A percentile compares a stretch with the other conserved stretches of the same genome.
These are phyloP conservation scores for Cyphellophora attinorum DNA, from an alignment of 2,329 filamentous ascomycete species.

Conservation along the genomic window DNA sequence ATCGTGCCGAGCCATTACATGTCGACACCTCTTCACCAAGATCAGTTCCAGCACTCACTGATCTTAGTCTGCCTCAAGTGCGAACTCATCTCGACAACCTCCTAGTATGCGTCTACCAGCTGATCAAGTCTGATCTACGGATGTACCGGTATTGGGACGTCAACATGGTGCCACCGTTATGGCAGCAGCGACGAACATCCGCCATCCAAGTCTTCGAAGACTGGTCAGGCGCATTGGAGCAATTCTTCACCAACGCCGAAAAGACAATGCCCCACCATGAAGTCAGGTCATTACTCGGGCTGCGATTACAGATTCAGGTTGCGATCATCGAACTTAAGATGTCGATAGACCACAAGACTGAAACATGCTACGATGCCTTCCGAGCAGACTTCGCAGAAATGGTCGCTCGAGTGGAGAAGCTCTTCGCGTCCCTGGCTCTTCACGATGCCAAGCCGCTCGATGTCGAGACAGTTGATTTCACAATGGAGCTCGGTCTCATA, in stretches of 20 bases:
- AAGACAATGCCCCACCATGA: conserved; percentile 8
- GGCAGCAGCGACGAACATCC: conserved; percentile 12
- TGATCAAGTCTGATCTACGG: conserved; percentile 17
- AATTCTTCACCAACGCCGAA: conserved; percentile 11
- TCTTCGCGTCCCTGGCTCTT: conserved; percentile 14
- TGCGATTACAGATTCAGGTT: conserved; percentile 18
- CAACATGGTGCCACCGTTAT: conserved; percentile 13
- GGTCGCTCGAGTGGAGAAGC: conserved; percentile 16
- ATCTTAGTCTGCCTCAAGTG: conserved; percentile 16
- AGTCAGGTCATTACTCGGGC: conserved; percentile 17
- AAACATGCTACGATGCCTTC: conserved; percentile 17
- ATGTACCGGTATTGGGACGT: conserved; percentile 19
- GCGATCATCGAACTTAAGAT: conserved; percentile 19
- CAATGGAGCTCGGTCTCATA: conserved; percentile 24
- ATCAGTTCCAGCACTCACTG: conserved; percentile 14
- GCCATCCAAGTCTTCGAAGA: conserved; percentile 17
- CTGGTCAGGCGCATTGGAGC: conserved; percentile 17
- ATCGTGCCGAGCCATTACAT: conserved; percentile 12
- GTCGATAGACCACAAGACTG: conserved; percentile 17
- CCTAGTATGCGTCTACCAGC: conserved; percentile 19
- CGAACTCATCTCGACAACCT: conserved; percentile 19
- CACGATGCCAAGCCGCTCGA: conserved; percentile 12
- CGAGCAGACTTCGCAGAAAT: conserved; percentile 18
- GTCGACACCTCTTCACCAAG: conserved; percentile 8
- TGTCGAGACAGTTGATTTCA: conserved; percentile 16